Evolutionary conservation across 106 monocot species (phyloP).

Genomic region (Apostasia ramifera): DNA sequence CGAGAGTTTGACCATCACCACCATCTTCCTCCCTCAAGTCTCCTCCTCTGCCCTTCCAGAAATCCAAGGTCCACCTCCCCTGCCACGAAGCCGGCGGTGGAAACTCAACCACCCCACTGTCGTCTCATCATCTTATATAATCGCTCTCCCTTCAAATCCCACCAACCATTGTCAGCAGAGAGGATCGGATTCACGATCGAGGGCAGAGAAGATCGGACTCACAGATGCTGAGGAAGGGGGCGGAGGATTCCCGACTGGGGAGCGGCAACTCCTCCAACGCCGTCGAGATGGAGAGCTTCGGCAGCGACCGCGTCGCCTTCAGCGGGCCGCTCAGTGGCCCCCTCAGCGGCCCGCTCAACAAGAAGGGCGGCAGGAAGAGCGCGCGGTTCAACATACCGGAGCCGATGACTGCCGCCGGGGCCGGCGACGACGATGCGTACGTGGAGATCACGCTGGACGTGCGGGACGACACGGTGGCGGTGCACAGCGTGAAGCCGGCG

Average conservation of each 20-base stretch:
- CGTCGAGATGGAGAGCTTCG: slow-evolving; percentile 6
- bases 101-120: too few relatives aligned
- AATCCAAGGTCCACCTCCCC: too few relatives aligned
- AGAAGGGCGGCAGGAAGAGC: slow-evolving; percentile 39
- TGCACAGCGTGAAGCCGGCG: slow-evolving; percentile 92
- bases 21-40: too few relatives aligned
- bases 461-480: slow-evolving; percentile 78
- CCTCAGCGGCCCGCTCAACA: slow-evolving; percentile 33
- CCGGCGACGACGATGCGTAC: slow-evolving; percentile 46
- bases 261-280: slow-evolving; percentile 4
- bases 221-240: too few relatives aligned
- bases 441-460: slow-evolving; percentile 97
- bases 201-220: too few relatives aligned
- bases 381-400: slow-evolving; percentile 63
- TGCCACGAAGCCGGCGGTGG: too few relatives aligned
- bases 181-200: too few relatives aligned
- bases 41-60: too few relatives aligned
- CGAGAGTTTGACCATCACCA: too few relatives aligned
- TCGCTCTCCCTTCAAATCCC: too few relatives aligned
- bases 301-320: slow-evolving; percentile 13
- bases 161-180: too few relatives aligned
- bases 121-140: too few relatives aligned
- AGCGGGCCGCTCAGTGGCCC: slow-evolving; percentile 73
- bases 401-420: not conserved
- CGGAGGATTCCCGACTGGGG: not conserved